A percentile compares a stretch with the other conserved stretches of the same genome.
These are phyloP conservation scores for Metschnikowia aberdeeniae DNA, from an alignment of 805 yeast genomes.

Conservation along the genomic window DNA sequence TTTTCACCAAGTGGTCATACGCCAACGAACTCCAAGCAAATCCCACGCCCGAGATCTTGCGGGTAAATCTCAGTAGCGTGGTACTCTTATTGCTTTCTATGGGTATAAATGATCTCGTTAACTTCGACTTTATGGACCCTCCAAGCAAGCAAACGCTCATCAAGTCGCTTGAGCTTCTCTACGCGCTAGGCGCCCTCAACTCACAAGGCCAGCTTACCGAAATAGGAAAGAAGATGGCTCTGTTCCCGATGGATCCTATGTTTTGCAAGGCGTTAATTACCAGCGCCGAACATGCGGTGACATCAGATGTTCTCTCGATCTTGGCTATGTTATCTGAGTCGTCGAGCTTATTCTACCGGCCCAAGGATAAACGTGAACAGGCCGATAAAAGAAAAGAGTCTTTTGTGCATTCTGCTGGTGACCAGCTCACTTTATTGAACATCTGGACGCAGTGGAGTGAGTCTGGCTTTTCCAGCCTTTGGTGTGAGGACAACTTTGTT, in stretches of 20 bases:
- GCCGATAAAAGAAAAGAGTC: conserved; percentile 62
- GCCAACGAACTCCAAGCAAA: conserved; percentile 70
- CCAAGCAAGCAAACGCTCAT: conserved; percentile 74
- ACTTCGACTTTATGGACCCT: conserved; percentile 87
- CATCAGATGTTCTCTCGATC: conserved; percentile 65
- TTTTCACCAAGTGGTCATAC: conserved; percentile 82
- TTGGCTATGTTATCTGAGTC: conserved; percentile 83
- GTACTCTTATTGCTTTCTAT: conserved; percentile 73
- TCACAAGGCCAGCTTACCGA: conserved; percentile 73
- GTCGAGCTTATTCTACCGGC: conserved; percentile 64
- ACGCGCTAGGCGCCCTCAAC: conserved; percentile 82
- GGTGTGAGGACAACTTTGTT: conserved; percentile 84
- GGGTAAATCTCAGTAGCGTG: conserved; percentile 76
- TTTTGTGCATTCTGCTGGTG: conserved; percentile 61
- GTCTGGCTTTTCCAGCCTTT: conserved; percentile 60
- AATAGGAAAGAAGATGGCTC: conserved; percentile 81
- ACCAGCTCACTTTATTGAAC: conserved; percentile 71
- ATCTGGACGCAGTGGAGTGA: conserved; percentile 76
- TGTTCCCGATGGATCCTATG: conserved; percentile 89
- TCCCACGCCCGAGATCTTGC: conserved; percentile 88
- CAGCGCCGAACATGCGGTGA: conserved; percentile 58
- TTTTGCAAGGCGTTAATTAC: conserved; percentile 70
- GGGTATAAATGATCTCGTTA: conserved; percentile 77
- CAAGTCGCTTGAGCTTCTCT: conserved; percentile 75
- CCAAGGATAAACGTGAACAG: conserved; percentile 58